Percentiles rank a stretch among this genome's conserved stretches.
Conservation (phyloP, 352 stramenopile genomes). For the Globisporangium iwayamae region DNA sequence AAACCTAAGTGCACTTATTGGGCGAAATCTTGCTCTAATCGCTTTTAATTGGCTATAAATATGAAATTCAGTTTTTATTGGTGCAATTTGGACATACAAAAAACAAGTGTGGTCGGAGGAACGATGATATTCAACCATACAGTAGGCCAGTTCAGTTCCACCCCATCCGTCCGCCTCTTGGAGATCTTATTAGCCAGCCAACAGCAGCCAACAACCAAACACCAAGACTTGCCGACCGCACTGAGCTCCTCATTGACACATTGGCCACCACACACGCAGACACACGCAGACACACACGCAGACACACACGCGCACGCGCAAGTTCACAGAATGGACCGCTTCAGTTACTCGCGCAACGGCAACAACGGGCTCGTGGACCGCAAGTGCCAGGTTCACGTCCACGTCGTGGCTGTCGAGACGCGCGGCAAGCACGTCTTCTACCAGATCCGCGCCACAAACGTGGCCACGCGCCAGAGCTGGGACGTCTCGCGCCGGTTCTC, state of each 20-base stretch:
- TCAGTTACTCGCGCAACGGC: conserved; percentile 82
- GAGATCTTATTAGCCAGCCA: conserved; percentile 6
- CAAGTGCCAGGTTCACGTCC: conserved; percentile 68
- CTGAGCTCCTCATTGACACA: not conserved
- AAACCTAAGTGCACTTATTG: too few species aligned
- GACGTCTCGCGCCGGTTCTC: conserved; percentile 74
- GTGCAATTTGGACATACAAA: too few species aligned
- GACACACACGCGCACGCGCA: too few species aligned
- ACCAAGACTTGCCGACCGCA: not conserved
- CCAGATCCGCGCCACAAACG: conserved; percentile 64
- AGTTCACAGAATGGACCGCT: conserved; percentile 49
- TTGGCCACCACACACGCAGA: conserved; percentile 2
- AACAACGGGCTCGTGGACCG: conserved; percentile 55
- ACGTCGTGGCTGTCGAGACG: conserved; percentile 43
- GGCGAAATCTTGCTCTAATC: too few species aligned
- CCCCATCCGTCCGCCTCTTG: conserved; percentile 5
- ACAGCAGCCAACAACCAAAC: not conserved
- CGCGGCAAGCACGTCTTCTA: conserved; percentile 58
- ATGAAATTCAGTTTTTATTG: too few species aligned
- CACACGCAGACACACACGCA: too few species aligned
- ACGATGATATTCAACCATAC: too few species aligned
- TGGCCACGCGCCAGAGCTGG: conserved; percentile 67
- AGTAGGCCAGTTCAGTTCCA: conserved; percentile 1
- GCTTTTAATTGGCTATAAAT: too few species aligned
- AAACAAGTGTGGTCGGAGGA: too few species aligned